Conservation (phyloP, 129 eudicot genomes). For the Mikania micrantha region DNA sequence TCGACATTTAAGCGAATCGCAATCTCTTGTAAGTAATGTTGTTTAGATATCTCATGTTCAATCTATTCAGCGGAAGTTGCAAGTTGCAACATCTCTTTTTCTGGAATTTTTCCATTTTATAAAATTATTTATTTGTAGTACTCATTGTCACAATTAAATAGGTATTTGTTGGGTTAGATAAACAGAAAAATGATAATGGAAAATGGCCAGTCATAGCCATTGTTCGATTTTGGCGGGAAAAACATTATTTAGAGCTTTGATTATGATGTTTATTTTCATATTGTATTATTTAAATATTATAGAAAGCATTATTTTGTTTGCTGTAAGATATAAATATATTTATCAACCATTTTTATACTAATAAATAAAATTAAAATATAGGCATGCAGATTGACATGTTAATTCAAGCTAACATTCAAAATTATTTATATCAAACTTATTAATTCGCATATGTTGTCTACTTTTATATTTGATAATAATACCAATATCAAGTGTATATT, state of each 20-base stretch:
- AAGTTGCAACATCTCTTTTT: background rate
- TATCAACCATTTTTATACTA: too few relatives aligned
- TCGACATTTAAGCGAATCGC: background rate
- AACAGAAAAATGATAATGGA: background rate
- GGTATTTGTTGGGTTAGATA: conserved; percentile 9
- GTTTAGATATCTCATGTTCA: background rate
- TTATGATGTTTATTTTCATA: background rate
- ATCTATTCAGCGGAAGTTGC: background rate
- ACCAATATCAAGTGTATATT: too few relatives aligned
- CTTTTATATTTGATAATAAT: too few relatives aligned
- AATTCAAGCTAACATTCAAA: too few relatives aligned
- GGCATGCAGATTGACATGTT: too few relatives aligned
- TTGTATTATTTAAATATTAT: background rate
- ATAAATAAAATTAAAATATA: too few relatives aligned
- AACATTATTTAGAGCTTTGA: background rate
- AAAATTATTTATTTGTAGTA: background rate
- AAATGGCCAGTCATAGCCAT: background rate
- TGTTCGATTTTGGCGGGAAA: conserved; percentile 13
- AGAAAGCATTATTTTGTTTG: background rate
- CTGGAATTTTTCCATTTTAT: background rate
- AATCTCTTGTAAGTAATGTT: conserved; percentile 13
- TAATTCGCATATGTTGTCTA: too few relatives aligned
- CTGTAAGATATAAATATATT: too few relatives aligned
- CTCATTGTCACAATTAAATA: background rate
- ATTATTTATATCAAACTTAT: too few relatives aligned